phyloP scores from a whole-genome alignment of 2,329 filamentous ascomycete species.

The Westerdykella sp. region DNA sequence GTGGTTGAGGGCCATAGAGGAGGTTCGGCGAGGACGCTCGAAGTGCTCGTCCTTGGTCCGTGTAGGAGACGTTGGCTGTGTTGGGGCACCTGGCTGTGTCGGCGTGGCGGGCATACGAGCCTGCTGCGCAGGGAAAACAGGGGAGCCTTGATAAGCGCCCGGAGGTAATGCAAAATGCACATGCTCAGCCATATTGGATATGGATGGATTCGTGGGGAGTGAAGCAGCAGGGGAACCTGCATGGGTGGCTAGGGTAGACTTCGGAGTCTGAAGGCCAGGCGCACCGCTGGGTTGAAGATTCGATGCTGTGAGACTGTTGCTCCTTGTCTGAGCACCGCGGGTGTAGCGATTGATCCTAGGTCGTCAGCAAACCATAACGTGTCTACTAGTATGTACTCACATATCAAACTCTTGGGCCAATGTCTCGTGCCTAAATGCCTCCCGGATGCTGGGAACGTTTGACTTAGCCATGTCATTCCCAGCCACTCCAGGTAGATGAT shows the following conservation, averaged over 20 bases:
- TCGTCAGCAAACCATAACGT: neutral
- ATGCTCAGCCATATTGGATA: conserved; percentile 32
- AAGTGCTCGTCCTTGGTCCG: conserved; percentile 11
- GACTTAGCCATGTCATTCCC: conserved; percentile 94
- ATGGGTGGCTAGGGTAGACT: conserved; percentile 25
- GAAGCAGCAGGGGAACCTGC: conserved; percentile 38
- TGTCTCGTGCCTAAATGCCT: conserved; percentile 84
- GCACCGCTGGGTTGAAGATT: conserved; percentile 26
- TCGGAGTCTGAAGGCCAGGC: conserved; percentile 22
- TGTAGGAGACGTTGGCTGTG: conserved; percentile 21
- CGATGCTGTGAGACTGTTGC: conserved; percentile 28
- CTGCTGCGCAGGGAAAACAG: conserved; percentile 29
- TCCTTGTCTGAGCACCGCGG: conserved; percentile 24
- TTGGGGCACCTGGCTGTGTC: conserved; percentile 6
- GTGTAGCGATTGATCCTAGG: conserved; percentile 40
- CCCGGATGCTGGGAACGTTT: conserved; percentile 88
- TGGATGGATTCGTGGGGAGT: conserved; percentile 37
- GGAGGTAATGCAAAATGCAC: conserved; percentile 22
- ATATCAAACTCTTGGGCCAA: conserved; percentile 75
- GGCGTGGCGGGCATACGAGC: conserved; percentile 29
- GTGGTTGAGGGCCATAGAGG: conserved; percentile 25
- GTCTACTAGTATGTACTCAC: conserved; percentile 47
- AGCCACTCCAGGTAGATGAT: conserved; percentile 66
- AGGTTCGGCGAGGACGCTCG: conserved; percentile 23
- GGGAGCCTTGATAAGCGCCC: conserved; percentile 22